Evolutionary conservation across 2,329 filamentous ascomycete genomes (phyloP).

Genomic region (Epichloe brachyelytri): DNA sequence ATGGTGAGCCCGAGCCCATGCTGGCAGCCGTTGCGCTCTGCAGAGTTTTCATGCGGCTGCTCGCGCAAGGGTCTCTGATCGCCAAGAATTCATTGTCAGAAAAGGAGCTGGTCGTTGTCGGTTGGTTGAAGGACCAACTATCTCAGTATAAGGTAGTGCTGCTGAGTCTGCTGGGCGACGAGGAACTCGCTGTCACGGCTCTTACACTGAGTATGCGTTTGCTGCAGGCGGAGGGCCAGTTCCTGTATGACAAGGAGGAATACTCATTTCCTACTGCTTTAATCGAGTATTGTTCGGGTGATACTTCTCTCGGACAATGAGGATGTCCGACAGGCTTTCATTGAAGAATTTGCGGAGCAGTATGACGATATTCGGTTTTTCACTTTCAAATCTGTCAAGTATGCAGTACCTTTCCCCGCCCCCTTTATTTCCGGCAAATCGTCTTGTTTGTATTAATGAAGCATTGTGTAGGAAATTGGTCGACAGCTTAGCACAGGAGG

Average conservation of each 20-base stretch:
- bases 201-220: constrained; percentile 73
- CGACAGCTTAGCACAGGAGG: constrained; percentile 10
- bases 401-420: constrained; percentile 10
- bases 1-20: constrained; percentile 40
- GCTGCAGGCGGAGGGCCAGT: constrained; percentile 63
- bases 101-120: constrained; percentile 59
- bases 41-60: constrained; percentile 70
- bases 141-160: constrained; percentile 56
- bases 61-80: constrained; percentile 58
- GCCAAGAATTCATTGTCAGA: constrained; percentile 53
- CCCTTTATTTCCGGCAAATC: too few species aligned
- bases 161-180: constrained; percentile 45
- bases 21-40: constrained; percentile 71
- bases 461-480: constrained; percentile 13
- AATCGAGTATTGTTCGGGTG: constrained; percentile 50
- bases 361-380: constrained; percentile 79
- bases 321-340: constrained; percentile 56
- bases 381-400: constrained; percentile 64
- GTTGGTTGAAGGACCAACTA: constrained; percentile 68
- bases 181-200: constrained; percentile 54
- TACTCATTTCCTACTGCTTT: constrained; percentile 57
- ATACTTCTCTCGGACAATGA: constrained; percentile 47
- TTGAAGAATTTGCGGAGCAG: constrained; percentile 63
- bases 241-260: constrained; percentile 46
- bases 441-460: constrained; percentile 1